Evolutionary conservation across 768 basidiomycete species (phyloP).

Genomic region (Lepiota brunneoincarnata): DNA sequence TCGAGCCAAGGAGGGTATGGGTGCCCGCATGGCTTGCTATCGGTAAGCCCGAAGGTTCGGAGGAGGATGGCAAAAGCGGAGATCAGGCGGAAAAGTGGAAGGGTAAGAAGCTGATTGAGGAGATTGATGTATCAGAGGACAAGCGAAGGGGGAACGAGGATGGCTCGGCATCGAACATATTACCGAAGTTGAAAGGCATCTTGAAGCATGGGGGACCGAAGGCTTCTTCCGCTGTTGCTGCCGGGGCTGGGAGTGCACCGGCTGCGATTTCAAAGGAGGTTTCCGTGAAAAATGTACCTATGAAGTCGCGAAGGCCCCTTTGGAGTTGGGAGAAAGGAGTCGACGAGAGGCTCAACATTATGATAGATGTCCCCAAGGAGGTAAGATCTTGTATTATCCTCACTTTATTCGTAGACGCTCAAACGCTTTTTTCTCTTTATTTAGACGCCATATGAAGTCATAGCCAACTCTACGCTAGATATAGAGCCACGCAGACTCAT

Average conservation of each 20-base stretch:
- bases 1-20: constrained; percentile 51
- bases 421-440: neutral
- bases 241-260: constrained; percentile 12
- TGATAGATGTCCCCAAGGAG: constrained; percentile 51
- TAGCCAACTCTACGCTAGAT: constrained; percentile 54
- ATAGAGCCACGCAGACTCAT: constrained; percentile 61
- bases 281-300: neutral
- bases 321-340: constrained; percentile 56
- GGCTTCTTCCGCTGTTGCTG: constrained; percentile 11
- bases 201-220: constrained; percentile 30
- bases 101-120: constrained; percentile 45
- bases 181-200: constrained; percentile 36
- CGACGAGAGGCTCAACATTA: constrained; percentile 41
- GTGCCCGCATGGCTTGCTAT: constrained; percentile 46
- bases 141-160: neutral
- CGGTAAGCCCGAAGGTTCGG: neutral
- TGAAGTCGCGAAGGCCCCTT: constrained; percentile 10
- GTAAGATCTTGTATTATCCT: constrained; percentile 36
- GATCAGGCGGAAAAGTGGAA: neutral
- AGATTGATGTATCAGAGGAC: constrained; percentile 21
- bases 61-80: neutral
- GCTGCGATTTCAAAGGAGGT: neutral
- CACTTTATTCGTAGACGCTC: neutral
- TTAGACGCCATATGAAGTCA: constrained; percentile 43
- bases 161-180: constrained; percentile 9